Conservation (phyloP, 176 grass and related monocot genomes). For the Carex scoparia region DNA sequence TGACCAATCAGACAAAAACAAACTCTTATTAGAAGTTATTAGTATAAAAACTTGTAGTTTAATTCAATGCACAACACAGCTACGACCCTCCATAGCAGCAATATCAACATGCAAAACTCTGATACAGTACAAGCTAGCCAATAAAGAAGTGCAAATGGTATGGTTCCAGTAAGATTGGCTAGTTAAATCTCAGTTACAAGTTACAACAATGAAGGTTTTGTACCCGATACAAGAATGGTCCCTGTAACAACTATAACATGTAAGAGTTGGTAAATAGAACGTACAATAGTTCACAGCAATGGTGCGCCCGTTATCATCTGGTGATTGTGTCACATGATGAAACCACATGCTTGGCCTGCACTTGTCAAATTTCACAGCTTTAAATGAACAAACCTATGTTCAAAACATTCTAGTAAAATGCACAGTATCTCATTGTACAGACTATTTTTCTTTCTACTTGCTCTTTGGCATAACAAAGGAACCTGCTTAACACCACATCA, state of each 20-base stretch:
- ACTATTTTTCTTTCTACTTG: too few relatives aligned
- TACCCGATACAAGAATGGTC: not conserved
- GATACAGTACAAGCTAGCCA: not conserved
- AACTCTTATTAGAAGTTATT: not conserved
- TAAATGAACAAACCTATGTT: too few relatives aligned
- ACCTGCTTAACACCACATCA: too few relatives aligned
- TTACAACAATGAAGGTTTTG: not conserved
- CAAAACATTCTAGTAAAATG: too few relatives aligned
- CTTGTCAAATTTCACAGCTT: too few relatives aligned
- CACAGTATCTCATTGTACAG: too few relatives aligned
- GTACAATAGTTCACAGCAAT: constrained; percentile 94
- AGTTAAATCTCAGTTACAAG: not conserved
- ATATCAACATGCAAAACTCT: not conserved
- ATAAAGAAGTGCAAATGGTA: not conserved
- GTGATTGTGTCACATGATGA: constrained; percentile 90
- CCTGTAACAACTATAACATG: not conserved
- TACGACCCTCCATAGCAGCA: not conserved
- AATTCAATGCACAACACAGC: not conserved
- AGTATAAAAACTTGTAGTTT: not conserved
- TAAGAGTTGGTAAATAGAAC: not conserved
- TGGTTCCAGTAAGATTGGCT: not conserved
- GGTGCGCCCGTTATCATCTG: constrained; percentile 59
- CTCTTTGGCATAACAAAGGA: too few relatives aligned
- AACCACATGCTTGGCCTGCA: constrained; percentile 83
- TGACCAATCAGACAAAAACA: not conserved